phyloP scores from a whole-genome alignment of 306 rosid genomes.

The Oemleria cerasiformis region DNA sequence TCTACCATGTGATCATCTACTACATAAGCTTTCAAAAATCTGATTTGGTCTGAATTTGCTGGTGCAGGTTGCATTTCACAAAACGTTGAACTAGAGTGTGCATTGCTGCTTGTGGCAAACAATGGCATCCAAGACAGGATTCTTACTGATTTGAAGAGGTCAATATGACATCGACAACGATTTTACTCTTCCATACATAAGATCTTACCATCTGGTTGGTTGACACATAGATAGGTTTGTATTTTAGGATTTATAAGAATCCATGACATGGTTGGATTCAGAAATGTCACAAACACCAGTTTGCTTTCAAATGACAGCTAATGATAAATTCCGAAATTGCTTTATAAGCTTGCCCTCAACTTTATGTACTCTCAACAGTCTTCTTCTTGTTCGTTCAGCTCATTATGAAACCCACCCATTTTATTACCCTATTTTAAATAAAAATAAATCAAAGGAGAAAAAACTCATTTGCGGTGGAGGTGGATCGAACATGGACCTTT shows the following conservation, averaged over 20 bases:
- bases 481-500: constrained; percentile 24
- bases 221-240: background rate
- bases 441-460: background rate
- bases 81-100: constrained; percentile 58
- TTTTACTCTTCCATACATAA: background rate
- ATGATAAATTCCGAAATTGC: background rate
- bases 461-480: constrained; percentile 10
- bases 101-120: background rate
- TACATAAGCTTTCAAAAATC: background rate
- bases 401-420: too few species aligned
- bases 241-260: background rate
- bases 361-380: too few species aligned
- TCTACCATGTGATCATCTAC: too few species aligned
- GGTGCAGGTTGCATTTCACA: constrained; percentile 90
- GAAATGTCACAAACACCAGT: background rate
- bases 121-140: background rate
- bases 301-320: background rate
- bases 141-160: background rate
- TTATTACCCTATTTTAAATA: background rate
- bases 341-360: background rate
- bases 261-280: background rate
- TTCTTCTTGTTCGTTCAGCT: too few species aligned
- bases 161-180: background rate
- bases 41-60: background rate
- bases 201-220: background rate